phyloP scores from a whole-genome alignment of 2,329 filamentous ascomycete genomes.

The Phyllosticta paracitricarpa region DNA sequence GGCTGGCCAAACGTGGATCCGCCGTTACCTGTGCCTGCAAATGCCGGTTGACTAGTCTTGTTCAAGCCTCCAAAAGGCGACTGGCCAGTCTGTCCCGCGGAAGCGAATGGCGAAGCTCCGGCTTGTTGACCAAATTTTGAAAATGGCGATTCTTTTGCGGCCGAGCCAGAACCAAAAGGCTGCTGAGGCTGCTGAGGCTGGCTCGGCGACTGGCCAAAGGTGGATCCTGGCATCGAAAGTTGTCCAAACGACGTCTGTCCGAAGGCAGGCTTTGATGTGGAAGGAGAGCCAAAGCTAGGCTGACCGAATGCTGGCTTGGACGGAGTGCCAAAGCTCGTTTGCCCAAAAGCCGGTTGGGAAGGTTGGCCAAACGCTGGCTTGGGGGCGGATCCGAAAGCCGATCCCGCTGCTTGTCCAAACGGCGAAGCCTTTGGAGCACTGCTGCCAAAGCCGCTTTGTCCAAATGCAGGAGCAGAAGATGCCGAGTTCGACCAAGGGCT shows the following conservation, averaged over 20 bases:
- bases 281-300: constrained; percentile 15
- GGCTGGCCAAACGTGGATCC: constrained; percentile 19
- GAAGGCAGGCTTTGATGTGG: constrained; percentile 10
- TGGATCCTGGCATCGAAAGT: constrained; percentile 13
- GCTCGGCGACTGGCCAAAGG: background rate
- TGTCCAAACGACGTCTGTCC: constrained; percentile 18
- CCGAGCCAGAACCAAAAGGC: background rate
- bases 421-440: constrained; percentile 2
- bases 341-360: constrained; percentile 17
- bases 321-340: constrained; percentile 18
- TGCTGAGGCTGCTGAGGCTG: background rate
- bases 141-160: constrained; percentile 3
- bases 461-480: constrained; percentile 16
- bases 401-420: background rate
- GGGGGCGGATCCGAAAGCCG: background rate
- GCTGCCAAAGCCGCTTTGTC: constrained; percentile 19
- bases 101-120: constrained; percentile 1
- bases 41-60: background rate
- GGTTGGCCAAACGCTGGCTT: background rate
- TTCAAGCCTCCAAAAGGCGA: constrained; percentile 17
- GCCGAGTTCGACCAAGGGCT: constrained; percentile 17
- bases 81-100: constrained; percentile 14
- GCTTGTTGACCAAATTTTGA: constrained; percentile 5
- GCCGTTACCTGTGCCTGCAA: background rate
- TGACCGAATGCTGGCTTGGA: constrained; percentile 11